These are phyloP conservation scores for Calonectria fujianensis DNA, from an alignment of 2,329 filamentous ascomycete species.

Conservation along the genomic window DNA sequence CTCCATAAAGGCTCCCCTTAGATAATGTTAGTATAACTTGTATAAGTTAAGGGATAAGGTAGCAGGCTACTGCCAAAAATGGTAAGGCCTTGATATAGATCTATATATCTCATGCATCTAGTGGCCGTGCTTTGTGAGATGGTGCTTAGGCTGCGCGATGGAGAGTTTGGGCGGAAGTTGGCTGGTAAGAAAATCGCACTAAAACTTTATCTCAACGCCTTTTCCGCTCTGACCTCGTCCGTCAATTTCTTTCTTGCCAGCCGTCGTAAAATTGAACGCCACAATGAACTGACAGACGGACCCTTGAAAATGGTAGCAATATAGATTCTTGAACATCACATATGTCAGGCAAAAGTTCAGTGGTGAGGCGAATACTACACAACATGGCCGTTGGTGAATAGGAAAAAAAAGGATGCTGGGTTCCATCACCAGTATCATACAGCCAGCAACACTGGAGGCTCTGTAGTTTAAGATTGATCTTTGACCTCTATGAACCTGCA, in stretches of 20 bases:
- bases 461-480: neutral
- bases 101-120: neutral
- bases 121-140: neutral
- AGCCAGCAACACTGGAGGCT: neutral
- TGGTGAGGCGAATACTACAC: neutral
- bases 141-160: neutral
- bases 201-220: neutral
- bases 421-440: neutral
- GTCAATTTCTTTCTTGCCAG: neutral
- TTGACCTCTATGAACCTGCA: neutral
- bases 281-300: neutral
- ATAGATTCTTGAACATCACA: neutral
- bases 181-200: neutral
- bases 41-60: neutral
- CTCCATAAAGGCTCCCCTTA: neutral
- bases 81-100: neutral
- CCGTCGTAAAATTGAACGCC: neutral
- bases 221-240: neutral
- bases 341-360: neutral
- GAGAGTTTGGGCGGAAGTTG: neutral
- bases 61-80: too few species aligned
- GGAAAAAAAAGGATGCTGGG: neutral
- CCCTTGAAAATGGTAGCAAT: neutral
- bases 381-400: neutral
- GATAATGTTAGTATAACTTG: neutral